Percentiles rank a stretch among this genome's conserved stretches.
Evolutionary conservation across 2,329 filamentous ascomycete genomes (phyloP).

Genomic region (Plectosphaerella cucumerina): DNA sequence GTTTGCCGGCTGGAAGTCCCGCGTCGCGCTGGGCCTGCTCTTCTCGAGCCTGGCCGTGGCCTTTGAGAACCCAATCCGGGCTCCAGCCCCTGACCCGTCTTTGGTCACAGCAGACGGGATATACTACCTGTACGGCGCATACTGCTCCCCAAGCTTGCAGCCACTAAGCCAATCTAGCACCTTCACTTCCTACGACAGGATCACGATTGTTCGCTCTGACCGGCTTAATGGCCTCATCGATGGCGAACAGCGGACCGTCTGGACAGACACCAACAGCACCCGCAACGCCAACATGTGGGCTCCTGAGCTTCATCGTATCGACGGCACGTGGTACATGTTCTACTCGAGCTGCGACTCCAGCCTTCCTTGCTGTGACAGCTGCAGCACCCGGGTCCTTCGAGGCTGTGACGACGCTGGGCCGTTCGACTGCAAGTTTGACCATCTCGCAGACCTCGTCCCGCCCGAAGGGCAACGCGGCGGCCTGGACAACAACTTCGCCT

Average conservation of each 20-base stretch:
- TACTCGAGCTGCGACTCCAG: constrained; percentile 11
- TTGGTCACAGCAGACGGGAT: constrained; percentile 1
- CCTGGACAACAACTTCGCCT: constrained; percentile 2
- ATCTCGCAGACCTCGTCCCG: background rate
- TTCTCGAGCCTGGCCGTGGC: background rate
- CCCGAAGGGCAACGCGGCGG: constrained; percentile 1
- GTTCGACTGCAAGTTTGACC: constrained; percentile 2
- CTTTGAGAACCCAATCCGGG: constrained; percentile 1
- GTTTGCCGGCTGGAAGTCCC: background rate
- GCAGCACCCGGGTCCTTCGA: constrained; percentile 3
- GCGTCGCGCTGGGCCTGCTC: background rate
- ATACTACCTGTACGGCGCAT: background rate
- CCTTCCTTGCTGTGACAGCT: constrained; percentile 8
- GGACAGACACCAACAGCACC: constrained; percentile 5
- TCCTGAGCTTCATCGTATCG: constrained; percentile 14
- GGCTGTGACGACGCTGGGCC: background rate
- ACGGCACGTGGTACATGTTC: constrained; percentile 14
- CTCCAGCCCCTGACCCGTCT: constrained; percentile 1
- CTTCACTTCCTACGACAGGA: constrained; percentile 1
- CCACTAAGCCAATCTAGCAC: background rate
- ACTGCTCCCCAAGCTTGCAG: background rate
- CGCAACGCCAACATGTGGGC: constrained; percentile 12
- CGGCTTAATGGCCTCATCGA: constrained; percentile 1
- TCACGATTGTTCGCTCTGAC: background rate
- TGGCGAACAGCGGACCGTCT: constrained; percentile 4